Conservation (phyloP, 345 rosid species). For the Durio zibethinus region DNA sequence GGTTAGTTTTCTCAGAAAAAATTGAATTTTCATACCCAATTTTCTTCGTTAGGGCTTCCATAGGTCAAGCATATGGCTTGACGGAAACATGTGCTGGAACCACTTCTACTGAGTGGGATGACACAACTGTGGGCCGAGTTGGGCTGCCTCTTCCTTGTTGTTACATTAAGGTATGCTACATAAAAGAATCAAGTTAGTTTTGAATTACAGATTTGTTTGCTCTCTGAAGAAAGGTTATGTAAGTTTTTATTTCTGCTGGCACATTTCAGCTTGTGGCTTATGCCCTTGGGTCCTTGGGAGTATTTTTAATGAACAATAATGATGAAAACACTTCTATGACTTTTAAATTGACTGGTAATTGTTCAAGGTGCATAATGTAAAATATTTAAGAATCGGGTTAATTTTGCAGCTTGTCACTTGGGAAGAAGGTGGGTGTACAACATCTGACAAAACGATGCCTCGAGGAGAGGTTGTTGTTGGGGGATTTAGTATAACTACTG, state of each 20-base stretch:
- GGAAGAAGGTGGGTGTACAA: constrained; percentile 79
- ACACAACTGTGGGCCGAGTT: constrained; percentile 68
- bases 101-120: constrained; percentile 80
- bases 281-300: neutral
- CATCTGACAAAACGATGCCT: constrained; percentile 81
- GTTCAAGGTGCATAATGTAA: neutral
- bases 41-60: constrained; percentile 53
- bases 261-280: neutral
- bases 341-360: neutral
- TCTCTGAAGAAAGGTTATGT: neutral
- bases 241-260: neutral
- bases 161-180: constrained; percentile 59
- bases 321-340: neutral
- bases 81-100: constrained; percentile 95
- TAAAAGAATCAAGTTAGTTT: neutral
- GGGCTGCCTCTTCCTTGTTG: constrained; percentile 90
- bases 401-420: constrained; percentile 75
- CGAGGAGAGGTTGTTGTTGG: constrained; percentile 91
- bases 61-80: constrained; percentile 92
- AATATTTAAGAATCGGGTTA: constrained; percentile 12
- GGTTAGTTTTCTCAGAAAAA: neutral
- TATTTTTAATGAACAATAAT: neutral
- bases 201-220: neutral
- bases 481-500: constrained; percentile 69
- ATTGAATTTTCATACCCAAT: constrained; percentile 12